These are phyloP conservation scores for Chrysanthemum seticuspe DNA, from an alignment of 129 eudicot genomes.

Conservation along the genomic window DNA sequence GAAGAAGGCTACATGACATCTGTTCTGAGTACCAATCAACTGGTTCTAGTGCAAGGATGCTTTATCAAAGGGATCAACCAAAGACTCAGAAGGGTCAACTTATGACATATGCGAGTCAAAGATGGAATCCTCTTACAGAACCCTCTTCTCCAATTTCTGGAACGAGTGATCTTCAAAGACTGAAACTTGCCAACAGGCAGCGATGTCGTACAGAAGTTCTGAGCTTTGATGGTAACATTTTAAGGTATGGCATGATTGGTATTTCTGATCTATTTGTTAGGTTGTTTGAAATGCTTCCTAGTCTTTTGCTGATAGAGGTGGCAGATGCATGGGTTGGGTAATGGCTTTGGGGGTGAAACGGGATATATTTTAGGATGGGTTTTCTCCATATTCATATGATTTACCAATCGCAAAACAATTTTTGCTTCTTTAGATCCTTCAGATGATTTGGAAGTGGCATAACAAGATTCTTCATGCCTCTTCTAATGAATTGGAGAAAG, in stretches of 20 bases:
- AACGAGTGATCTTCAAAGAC: conserved; percentile 26
- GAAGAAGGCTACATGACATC: conserved; percentile 24
- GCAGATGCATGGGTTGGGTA: too few species aligned
- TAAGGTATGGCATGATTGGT: conserved; percentile 54
- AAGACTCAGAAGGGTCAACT: conserved; percentile 29
- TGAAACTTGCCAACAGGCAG: conserved; percentile 40
- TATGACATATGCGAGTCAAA: conserved; percentile 41
- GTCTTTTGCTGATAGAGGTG: too few species aligned
- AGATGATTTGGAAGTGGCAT: too few species aligned
- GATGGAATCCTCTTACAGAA: conserved; percentile 34
- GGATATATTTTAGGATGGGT: too few species aligned
- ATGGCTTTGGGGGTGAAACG: too few species aligned
- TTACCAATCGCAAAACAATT: too few species aligned
- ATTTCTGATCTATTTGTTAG: background rate
- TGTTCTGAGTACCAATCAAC: conserved; percentile 53
- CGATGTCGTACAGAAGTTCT: conserved; percentile 33
- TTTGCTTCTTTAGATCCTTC: too few species aligned
- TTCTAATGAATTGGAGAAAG: too few species aligned
- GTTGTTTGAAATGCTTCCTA: background rate
- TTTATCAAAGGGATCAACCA: conserved; percentile 30
- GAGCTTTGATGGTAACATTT: conserved; percentile 37
- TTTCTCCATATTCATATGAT: too few species aligned
- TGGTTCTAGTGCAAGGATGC: conserved; percentile 47
- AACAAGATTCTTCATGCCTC: too few species aligned
- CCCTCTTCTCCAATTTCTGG: conserved; percentile 35